Percentiles rank a stretch among this genome's conserved stretches.
Conservation (phyloP, 306 rosid species). For the Boehmeria nivea region DNA sequence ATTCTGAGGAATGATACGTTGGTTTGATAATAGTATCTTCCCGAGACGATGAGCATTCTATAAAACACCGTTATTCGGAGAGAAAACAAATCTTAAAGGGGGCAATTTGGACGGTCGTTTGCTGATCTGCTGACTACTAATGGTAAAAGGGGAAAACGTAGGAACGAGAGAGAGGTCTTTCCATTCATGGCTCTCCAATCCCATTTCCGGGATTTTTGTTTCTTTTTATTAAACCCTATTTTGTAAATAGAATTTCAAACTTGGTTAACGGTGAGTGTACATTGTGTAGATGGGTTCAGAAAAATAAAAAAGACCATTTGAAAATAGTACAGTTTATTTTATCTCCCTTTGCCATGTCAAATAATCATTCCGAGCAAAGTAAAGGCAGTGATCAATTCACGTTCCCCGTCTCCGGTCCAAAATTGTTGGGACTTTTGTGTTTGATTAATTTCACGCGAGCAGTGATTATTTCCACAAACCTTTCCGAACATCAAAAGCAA, state of each 20-base stretch:
- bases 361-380: no score
- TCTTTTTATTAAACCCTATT: not conserved
- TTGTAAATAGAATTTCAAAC: constrained; percentile 7
- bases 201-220: no score
- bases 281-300: not conserved
- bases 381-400: no score
- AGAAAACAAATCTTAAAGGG: not conserved
- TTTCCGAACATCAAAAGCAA: no score
- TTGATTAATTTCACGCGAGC: no score
- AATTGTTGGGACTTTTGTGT: no score
- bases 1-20: constrained; percentile 60
- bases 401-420: no score
- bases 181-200: no score
- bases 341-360: not conserved
- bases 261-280: not conserved
- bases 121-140: constrained; percentile 40
- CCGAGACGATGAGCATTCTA: not conserved
- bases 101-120: constrained; percentile 12
- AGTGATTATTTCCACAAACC: no score
- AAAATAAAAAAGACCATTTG: not conserved
- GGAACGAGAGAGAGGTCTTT: constrained; percentile 13
- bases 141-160: constrained; percentile 19
- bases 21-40: constrained; percentile 37
- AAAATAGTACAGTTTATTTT: not conserved
- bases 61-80: constrained; percentile 8